Base-by-base conservation (phyloP, 2,329 filamentous ascomycete genomes). In the Trichoderma koningiopsis region DNA sequence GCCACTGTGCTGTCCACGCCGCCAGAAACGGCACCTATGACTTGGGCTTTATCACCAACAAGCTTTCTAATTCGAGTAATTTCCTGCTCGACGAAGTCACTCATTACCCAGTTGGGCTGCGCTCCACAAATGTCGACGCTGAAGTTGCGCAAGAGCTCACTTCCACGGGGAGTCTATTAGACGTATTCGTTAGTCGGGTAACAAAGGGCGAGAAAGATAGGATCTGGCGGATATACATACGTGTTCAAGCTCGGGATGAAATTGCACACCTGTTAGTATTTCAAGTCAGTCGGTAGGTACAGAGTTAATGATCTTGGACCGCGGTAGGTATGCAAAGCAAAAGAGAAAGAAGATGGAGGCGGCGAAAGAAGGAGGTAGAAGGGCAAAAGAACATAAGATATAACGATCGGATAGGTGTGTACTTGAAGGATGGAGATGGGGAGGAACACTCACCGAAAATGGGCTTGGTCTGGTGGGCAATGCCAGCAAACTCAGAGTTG, bases 1-100 rank as follows among this genome's bases (percentile, higher is more conserved):
- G 91, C 94, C 13, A 97, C 94, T 4, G 94, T 97, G 14, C 88
- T 92, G 80, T 97, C 94, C 16, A 97, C 94, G 76, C 94, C 94
- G 73, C 94, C 94, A 72, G 87, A 80, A 37, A 82, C 79, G 11
- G 81, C 82, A 22, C 43, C 19, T 94, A 89, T 22, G 66, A 97
- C 95, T 76, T 96, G 95, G 1, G 88, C 94, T 68, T 87, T 90
- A 31, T 90, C 86, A 29, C 95, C 95, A 52, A 97, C 94, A 37
- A 97, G 84, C 33, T 89, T 86, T 35, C 93, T 86, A 76, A 98
- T 97, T 69, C 93, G 87, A 49, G 83, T 81, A 72, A 97, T 92
- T 80, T 97, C 94, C 76, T 92, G 87, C 71, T 92, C 87, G 10
- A 92, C 85, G 76, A 98, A 98, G 74, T 91, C 89, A 68, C 84